These are phyloP conservation scores for Byssochlamys sp. DNA, from an alignment of 2,329 filamentous ascomycete genomes.

Conservation along the genomic window DNA sequence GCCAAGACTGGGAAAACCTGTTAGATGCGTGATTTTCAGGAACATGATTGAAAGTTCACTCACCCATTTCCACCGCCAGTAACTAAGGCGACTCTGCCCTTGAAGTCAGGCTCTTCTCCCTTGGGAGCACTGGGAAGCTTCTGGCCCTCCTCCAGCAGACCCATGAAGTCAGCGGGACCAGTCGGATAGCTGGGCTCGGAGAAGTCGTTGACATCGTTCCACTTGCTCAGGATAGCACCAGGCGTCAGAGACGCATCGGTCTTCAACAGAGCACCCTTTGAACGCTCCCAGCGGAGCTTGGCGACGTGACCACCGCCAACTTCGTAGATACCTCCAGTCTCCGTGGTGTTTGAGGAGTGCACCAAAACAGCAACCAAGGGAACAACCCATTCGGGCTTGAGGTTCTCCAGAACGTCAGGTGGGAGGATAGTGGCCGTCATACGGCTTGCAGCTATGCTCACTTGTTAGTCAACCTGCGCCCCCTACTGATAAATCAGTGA, in stretches of 20 bases:
- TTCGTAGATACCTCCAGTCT: constrained; percentile 87
- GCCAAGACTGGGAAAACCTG: constrained; percentile 55
- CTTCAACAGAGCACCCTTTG: constrained; percentile 79
- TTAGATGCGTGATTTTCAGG: constrained; percentile 8
- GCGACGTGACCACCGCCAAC: constrained; percentile 84
- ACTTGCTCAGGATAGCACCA: constrained; percentile 77
- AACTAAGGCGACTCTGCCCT: constrained; percentile 73
- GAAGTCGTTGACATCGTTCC: constrained; percentile 81
- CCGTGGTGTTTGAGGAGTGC: constrained; percentile 70
- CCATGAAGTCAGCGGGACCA: constrained; percentile 79
- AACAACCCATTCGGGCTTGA: constrained; percentile 91
- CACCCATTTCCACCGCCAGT: constrained; percentile 77
- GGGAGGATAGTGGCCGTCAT: constrained; percentile 96
- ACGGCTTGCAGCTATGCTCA: constrained; percentile 63
- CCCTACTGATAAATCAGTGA: not conserved
- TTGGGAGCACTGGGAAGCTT: constrained; percentile 64
- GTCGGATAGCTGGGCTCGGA: constrained; percentile 71
- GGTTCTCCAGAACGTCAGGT: constrained; percentile 72
- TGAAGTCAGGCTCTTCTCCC: constrained; percentile 69
- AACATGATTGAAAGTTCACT: constrained; percentile 14
- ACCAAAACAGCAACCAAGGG: constrained; percentile 81
- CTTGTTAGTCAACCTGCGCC: constrained; percentile 1
- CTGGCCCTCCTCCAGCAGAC: constrained; percentile 71
- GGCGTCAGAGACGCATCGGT: constrained; percentile 81
- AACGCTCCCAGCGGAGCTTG: constrained; percentile 91